Evolutionary conservation across 257 asterid species (phyloP).

Genomic region (Solanum chiquidenum): DNA sequence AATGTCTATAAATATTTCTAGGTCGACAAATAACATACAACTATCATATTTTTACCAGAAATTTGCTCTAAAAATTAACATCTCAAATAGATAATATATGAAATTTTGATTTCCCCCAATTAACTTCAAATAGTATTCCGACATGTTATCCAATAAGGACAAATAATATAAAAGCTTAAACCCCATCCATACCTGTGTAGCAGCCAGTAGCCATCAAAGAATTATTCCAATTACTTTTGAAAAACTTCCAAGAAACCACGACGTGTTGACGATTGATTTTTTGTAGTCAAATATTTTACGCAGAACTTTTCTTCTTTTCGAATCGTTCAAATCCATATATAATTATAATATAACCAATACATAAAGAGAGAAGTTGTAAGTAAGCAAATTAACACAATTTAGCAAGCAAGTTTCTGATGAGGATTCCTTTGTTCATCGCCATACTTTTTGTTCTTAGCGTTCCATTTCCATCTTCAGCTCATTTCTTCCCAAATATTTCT

Average conservation of each 20-base stretch:
- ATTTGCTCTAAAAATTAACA: too few relatives aligned
- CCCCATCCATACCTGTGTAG: neutral
- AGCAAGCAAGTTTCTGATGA: neutral
- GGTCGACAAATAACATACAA: neutral
- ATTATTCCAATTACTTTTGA: neutral
- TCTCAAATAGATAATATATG: too few relatives aligned
- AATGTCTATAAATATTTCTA: neutral
- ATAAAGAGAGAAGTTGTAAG: neutral
- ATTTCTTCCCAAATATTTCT: slow-evolving; percentile 53
- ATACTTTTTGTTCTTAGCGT: neutral
- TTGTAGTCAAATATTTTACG: neutral
- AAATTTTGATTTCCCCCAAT: neutral
- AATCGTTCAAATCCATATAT: neutral
- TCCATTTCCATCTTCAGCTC: slow-evolving; percentile 29
- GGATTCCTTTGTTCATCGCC: neutral
- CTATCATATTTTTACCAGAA: neutral
- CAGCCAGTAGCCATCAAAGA: neutral
- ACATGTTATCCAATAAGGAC: neutral
- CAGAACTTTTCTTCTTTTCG: neutral
- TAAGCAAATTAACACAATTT: neutral
- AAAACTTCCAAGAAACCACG: neutral
- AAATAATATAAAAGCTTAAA: neutral
- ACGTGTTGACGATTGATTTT: neutral
- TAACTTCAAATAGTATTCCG: neutral
- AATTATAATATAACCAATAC: neutral